These are phyloP conservation scores for Peniophora sp. DNA, from an alignment of 1,284 basidiomycete genomes.

Conservation along the genomic window DNA sequence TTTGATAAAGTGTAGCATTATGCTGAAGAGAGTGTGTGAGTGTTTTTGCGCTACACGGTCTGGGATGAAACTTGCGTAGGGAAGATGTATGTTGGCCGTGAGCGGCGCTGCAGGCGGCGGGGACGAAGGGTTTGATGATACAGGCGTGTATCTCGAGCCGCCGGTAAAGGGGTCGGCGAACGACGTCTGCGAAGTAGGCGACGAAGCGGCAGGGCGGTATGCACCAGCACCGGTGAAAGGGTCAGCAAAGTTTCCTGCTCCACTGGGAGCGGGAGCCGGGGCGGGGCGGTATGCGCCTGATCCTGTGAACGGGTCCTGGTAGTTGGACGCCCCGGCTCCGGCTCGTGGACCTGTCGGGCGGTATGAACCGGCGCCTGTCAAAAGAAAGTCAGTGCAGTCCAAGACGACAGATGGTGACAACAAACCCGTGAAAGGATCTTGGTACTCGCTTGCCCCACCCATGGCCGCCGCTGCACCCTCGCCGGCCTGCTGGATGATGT, in stretches of 20 bases:
- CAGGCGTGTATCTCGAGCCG: constrained; percentile 12
- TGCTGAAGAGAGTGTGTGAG: background rate
- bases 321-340: constrained; percentile 8
- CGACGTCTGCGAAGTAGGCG: constrained; percentile 3
- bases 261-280: constrained; percentile 1
- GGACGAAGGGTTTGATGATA: constrained; percentile 13
- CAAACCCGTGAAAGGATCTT: constrained; percentile 89
- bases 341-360: constrained; percentile 20
- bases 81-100: constrained; percentile 1
- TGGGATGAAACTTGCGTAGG: constrained; percentile 5
- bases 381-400: no score
- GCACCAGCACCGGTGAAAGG: constrained; percentile 20
- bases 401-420: constrained; percentile 1
- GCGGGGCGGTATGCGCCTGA: constrained; percentile 12
- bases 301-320: constrained; percentile 21
- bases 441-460: constrained; percentile 45
- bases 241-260: constrained; percentile 14
- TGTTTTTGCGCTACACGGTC: no score
- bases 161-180: constrained; percentile 12
- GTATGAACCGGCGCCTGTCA: constrained; percentile 53
- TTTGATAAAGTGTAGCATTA: background rate
- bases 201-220: constrained; percentile 7
- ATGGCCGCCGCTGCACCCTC: constrained; percentile 64
- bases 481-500: constrained; percentile 87
- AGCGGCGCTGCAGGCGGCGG: constrained; percentile 15